These are phyloP conservation scores for Ananas comosus DNA, from an alignment of 176 grass and related monocot species.

Conservation along the genomic window DNA sequence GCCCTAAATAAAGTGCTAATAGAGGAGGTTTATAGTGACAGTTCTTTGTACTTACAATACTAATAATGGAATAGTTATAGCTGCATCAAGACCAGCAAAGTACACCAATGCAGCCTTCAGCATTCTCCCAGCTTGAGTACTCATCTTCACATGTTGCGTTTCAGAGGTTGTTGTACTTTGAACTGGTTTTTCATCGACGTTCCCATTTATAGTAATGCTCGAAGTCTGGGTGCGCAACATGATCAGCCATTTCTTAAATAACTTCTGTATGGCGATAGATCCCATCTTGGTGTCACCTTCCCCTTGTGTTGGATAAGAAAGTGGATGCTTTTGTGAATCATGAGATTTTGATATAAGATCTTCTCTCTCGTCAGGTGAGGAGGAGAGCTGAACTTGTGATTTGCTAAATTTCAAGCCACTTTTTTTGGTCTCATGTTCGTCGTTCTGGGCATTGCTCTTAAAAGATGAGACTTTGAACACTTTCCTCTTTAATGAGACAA, in stretches of 20 bases:
- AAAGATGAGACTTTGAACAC: conserved; percentile 19
- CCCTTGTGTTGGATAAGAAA: conserved; percentile 6
- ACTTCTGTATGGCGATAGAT: conserved; percentile 22
- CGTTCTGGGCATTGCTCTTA: conserved; percentile 18
- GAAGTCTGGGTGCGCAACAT: conserved; percentile 17
- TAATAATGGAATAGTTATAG: conserved; percentile 21
- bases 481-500: conserved; percentile 12
- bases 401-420: conserved; percentile 10
- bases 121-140: conserved; percentile 7
- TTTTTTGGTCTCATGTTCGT: conserved; percentile 7
- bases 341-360: conserved; percentile 18
- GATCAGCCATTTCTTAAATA: conserved; percentile 21
- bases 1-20: neutral
- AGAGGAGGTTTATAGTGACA: neutral
- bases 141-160: neutral
- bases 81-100: conserved; percentile 17
- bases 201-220: conserved; percentile 12
- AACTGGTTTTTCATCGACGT: neutral
- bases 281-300: neutral
- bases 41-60: conserved; percentile 19
- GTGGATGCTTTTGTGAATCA: conserved; percentile 12
- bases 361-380: conserved; percentile 12
- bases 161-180: conserved; percentile 12
- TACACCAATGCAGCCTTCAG: conserved; percentile 9
- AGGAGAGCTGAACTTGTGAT: conserved; percentile 21